phyloP scores from a whole-genome alignment of 2,329 filamentous ascomycete species.

The Aureobasidium melanogenum region DNA sequence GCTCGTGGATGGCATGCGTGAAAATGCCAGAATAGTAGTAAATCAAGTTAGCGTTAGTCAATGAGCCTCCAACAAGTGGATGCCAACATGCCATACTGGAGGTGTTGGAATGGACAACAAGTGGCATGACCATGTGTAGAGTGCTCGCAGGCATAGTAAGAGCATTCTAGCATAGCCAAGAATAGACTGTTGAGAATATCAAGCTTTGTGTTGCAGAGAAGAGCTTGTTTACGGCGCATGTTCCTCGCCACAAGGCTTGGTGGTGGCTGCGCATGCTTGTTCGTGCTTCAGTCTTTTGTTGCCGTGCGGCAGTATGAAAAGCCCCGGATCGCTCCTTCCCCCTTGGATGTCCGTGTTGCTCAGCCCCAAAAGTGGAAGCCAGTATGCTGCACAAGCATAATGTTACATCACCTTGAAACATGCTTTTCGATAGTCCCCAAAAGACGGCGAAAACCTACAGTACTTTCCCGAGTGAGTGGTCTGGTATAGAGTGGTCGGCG shows the following conservation, averaged over 20 bases:
- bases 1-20: not conserved
- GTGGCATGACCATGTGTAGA: not conserved
- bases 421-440: not conserved
- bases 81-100: not conserved
- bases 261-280: not conserved
- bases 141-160: too few species aligned
- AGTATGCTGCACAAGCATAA: not conserved
- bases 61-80: not conserved
- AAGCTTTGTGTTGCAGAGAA: not conserved
- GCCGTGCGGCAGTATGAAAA: not conserved
- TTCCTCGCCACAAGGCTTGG: too few species aligned
- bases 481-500: not conserved
- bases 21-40: not conserved
- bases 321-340: not conserved
- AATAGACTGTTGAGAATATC: not conserved
- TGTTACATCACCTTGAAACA: not conserved
- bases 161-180: not conserved
- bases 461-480: not conserved
- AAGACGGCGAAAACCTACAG: not conserved
- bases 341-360: not conserved
- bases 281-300: not conserved
- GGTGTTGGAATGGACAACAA: not conserved
- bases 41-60: not conserved
- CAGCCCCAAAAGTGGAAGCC: not conserved
- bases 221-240: too few species aligned